Base-by-base conservation (phyloP, 1,139 yeast genomes). In the Candida sanyaensis region DNA sequence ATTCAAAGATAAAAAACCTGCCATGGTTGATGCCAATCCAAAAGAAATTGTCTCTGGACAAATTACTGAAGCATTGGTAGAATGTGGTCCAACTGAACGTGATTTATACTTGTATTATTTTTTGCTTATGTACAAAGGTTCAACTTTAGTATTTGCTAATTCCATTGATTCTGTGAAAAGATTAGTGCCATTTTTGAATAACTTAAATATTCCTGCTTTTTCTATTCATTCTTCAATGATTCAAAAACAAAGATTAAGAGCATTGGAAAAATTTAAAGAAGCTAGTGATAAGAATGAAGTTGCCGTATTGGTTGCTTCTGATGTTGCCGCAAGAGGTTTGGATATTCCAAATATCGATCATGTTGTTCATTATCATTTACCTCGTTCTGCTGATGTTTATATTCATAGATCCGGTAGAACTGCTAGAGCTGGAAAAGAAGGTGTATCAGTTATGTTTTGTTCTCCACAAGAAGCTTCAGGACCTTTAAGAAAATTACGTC, bases 401-500 rank as follows among this genome's bases (percentile, higher is more conserved):
- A 86, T 93, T 55, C 99, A 93, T 68, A 80, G 99, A 65, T 89
- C 97, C 1, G 99, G 99, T 53, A 84, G 99, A 78, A 95, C 99
- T 21, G 99, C 96, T 0, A 87, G 99, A 75, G 97, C 96, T 2
- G 93, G 95, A 0, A 81, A 80, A 46, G 95, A 89, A 63, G 99
- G 99, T 74, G 96, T 93, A 17, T 86, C 97, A 2, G 86, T 95
- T 36, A 84, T 91, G 79, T 75, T 93, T 49, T 91, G 97, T 59
- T 88, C 97, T 2, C 97, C 98, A 11, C 92, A 88, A 54, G 99
- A 93, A 64, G 88, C 96, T 0, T 80, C 91, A 48, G 96, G 96
- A 0, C 95, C 97, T 0, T 73, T 93, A 55, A 78, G 81, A 60
- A 89, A 87, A 63, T 76, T 93, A 47, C 78, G 96, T 58, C 82